Percentiles rank a stretch among this genome's conserved stretches.
Conservation (phyloP, 345 rosid species). For the Moricandia moricandioides region DNA sequence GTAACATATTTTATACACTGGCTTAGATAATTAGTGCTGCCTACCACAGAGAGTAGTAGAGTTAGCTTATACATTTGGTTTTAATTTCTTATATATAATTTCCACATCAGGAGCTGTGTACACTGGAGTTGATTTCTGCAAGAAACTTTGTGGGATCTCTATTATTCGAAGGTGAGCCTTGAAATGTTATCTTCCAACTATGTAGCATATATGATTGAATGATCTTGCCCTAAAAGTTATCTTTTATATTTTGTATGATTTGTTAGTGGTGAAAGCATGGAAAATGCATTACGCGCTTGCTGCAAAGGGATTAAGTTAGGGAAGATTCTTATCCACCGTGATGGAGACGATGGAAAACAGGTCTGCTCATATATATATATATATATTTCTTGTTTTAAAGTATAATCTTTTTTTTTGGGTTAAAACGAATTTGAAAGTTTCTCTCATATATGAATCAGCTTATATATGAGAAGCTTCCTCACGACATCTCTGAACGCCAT, state of each 20-base stretch:
- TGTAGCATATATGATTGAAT: background rate
- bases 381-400: background rate
- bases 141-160: slow-evolving; percentile 95
- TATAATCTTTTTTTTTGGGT: background rate
- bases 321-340: slow-evolving; percentile 92
- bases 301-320: slow-evolving; percentile 99
- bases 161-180: slow-evolving; percentile 91
- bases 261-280: slow-evolving; percentile 97
- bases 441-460: slow-evolving; percentile 46
- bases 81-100: background rate
- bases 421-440: background rate
- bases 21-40: background rate
- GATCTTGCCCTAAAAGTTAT: slow-evolving; percentile 11
- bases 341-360: slow-evolving; percentile 95
- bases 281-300: slow-evolving; percentile 93
- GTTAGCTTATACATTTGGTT: background rate
- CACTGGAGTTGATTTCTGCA: slow-evolving; percentile 96
- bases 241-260: slow-evolving; percentile 2
- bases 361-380: slow-evolving; percentile 28
- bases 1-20: background rate
- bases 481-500: slow-evolving; percentile 91
- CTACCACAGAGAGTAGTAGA: background rate
- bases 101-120: slow-evolving; percentile 64
- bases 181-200: slow-evolving; percentile 14
- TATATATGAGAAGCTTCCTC: slow-evolving; percentile 94